These are phyloP conservation scores for Flagelloscypha sp. DNA, from an alignment of 768 basidiomycete species.

Conservation along the genomic window DNA sequence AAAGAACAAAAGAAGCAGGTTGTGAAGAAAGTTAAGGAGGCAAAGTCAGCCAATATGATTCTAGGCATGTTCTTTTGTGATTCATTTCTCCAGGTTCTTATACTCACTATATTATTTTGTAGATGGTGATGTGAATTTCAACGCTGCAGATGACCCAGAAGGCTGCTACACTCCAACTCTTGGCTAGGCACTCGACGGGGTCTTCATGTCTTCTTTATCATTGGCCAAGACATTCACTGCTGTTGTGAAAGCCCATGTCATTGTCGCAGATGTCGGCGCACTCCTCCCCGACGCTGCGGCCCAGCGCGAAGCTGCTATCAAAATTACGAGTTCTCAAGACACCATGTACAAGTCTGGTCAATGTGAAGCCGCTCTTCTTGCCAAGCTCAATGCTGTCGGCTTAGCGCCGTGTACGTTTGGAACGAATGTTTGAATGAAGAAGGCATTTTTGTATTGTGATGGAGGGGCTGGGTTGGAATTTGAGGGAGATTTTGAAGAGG, in stretches of 20 bases:
- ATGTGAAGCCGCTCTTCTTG: slow-evolving; percentile 86
- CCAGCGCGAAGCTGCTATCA: slow-evolving; percentile 88
- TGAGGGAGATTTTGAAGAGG: slow-evolving; percentile 96
- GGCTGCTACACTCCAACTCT: slow-evolving; percentile 94
- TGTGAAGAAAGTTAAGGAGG: no score
- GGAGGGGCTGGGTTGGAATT: slow-evolving; percentile 84
- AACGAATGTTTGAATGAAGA: slow-evolving; percentile 93
- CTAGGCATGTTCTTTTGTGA: no score
- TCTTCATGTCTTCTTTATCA: slow-evolving; percentile 88
- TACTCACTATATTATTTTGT: no score
- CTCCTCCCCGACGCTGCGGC: slow-evolving; percentile 32
- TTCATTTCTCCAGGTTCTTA: no score
- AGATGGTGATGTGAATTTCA: no score
- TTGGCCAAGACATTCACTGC: slow-evolving; percentile 99
- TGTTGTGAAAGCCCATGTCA: slow-evolving; percentile 82
- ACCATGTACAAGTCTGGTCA: slow-evolving; percentile 95
- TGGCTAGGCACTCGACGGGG: slow-evolving; percentile 92
- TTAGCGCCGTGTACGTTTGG: slow-evolving; percentile 93
- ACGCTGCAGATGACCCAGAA: slow-evolving; percentile 88
- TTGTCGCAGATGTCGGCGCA: slow-evolving; percentile 64
- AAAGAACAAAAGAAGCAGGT: no score
- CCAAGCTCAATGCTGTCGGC: slow-evolving; percentile 81
- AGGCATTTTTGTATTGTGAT: slow-evolving; percentile 95
- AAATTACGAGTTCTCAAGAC: slow-evolving; percentile 92
- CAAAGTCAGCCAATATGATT: no score